Conservation (phyloP, 192 early-diverging fungal genomes). For the Haplosporangium gracile region DNA sequence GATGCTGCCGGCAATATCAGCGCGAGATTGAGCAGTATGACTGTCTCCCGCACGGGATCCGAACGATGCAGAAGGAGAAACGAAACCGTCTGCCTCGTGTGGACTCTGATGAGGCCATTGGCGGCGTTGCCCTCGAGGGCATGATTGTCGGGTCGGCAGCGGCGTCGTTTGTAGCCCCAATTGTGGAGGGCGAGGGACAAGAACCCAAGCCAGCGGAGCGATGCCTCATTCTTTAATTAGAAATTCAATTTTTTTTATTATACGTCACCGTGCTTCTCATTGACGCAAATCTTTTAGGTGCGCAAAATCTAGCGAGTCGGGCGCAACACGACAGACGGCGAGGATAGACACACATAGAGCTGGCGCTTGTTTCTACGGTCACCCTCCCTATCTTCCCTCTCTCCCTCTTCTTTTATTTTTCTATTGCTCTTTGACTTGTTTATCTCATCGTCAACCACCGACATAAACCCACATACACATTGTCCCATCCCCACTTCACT, state of each 20-base stretch:
- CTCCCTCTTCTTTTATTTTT: background rate
- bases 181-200: background rate
- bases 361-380: background rate
- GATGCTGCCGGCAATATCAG: constrained; percentile 36
- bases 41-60: constrained; percentile 36
- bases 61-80: constrained; percentile 12
- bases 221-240: constrained; percentile 3
- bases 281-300: background rate
- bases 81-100: constrained; percentile 21
- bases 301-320: background rate
- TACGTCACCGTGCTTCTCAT: background rate
- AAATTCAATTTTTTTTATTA: no score
- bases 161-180: background rate
- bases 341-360: background rate
- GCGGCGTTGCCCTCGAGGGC: constrained; percentile 41
- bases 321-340: background rate
- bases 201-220: constrained; percentile 4
- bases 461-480: background rate
- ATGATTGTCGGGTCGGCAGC: constrained; percentile 23
- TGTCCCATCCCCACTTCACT: background rate
- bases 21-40: constrained; percentile 24
- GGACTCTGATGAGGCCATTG: constrained; percentile 46
- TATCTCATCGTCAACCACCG: background rate
- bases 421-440: background rate
- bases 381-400: background rate